Base-by-base conservation (phyloP, 768 basidiomycete species). In the Cyclocybe cylindracea region DNA sequence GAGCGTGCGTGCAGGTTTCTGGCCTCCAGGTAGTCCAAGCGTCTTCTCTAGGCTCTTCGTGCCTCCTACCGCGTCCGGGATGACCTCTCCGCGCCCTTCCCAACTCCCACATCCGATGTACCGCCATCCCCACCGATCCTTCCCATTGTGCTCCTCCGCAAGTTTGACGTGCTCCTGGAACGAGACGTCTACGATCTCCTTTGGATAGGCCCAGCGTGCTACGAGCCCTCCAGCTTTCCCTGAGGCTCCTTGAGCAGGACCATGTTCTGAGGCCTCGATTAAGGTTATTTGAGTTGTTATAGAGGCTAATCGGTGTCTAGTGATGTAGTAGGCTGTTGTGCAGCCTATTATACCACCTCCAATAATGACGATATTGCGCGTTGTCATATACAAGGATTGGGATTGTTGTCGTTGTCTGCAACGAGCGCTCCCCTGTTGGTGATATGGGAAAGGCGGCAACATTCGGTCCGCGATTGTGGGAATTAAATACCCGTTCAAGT, bases 331-430 rank as follows among this genome's bases (percentile, higher is more conserved):
- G 10, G 91, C 91, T 0, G 86, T 89, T 1, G 86, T 87, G 51
- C 86, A 85, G 7, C 93, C 93, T 37, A 94, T 87, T 58, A 94
- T 93, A 0, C 93, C 93, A 16, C 86, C 93, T 24, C 93, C 92
- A 54, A 95, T 77, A 53, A 95, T 82, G 31, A 90, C 79, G 48
- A 94, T 85, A 44, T 82, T 63, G 39, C 65, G 66, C 5, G 55
- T 33, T 39, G 49, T 41, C 48, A 57, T 48, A 24, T 32, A n/a
- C n/a, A n/a, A n/a, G n/a, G n/a, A n/a, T n/a, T n/a, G n/a, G n/a
- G n/a, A 50, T 24, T 24, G 24, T 24, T 24, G 24, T 24, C 24
- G 24, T 24, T 5, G 2, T 24, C 24, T 2, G 5, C 24, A 5
- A 24, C 5, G 5, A 24, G 24, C 24, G 5, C 24, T 24, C 2